Evolutionary conservation across 768 basidiomycete species (phyloP).

Genomic region (Cystoderma amianthinum): DNA sequence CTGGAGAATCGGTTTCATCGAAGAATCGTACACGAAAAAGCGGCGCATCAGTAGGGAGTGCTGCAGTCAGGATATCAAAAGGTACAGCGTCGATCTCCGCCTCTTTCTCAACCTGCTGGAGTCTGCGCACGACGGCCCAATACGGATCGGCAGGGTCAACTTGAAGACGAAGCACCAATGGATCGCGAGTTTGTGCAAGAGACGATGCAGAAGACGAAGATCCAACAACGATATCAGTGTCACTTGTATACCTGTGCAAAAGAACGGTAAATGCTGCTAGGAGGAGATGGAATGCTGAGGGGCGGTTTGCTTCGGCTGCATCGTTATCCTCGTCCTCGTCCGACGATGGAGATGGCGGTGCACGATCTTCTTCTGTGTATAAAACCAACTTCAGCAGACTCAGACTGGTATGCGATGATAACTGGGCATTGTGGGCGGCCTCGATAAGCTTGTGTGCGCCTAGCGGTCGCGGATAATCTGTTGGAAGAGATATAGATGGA

Average conservation of each 20-base stretch:
- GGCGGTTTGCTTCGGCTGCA: slow-evolving; percentile 26
- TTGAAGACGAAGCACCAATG: slow-evolving; percentile 77
- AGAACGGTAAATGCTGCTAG: slow-evolving; percentile 89
- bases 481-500: slow-evolving; percentile 88
- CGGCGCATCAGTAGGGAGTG: slow-evolving; percentile 55
- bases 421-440: slow-evolving; percentile 64
- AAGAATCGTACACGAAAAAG: slow-evolving; percentile 96
- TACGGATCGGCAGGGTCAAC: slow-evolving; percentile 84
- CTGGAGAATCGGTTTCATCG: slow-evolving; percentile 77
- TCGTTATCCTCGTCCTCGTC: slow-evolving; percentile 37
- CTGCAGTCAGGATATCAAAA: slow-evolving; percentile 68
- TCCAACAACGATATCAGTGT: slow-evolving; percentile 88
- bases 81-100: slow-evolving; percentile 79
- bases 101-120: slow-evolving; percentile 79
- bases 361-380: slow-evolving; percentile 48
- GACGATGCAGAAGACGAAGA: slow-evolving; percentile 45
- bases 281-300: slow-evolving; percentile 88
- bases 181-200: slow-evolving; percentile 60
- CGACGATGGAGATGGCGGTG: not conserved
- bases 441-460: slow-evolving; percentile 77
- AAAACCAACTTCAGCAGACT: slow-evolving; percentile 79
- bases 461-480: slow-evolving; percentile 87
- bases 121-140: slow-evolving; percentile 80
- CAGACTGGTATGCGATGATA: slow-evolving; percentile 70
- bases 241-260: slow-evolving; percentile 91